phyloP scores from a whole-genome alignment of 225 moss, liverwort and hornwort species.

The Neckera pumila region DNA sequence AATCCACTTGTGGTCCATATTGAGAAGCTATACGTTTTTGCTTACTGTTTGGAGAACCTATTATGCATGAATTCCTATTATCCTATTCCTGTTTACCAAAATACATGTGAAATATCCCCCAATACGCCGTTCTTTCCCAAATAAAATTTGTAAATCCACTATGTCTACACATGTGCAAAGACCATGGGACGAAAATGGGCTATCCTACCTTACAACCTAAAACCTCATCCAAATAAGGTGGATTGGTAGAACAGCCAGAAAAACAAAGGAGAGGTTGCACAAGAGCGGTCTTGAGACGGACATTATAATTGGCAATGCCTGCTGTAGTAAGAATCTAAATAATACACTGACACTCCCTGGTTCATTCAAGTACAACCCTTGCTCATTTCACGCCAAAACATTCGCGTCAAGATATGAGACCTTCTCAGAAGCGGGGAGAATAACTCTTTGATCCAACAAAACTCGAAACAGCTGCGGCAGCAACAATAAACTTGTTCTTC shows the following conservation, averaged over 20 bases:
- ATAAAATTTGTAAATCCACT: background rate
- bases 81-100: too few species aligned
- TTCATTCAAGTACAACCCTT: background rate
- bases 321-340: background rate
- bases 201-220: background rate
- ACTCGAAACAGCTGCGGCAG: background rate
- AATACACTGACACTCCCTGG: background rate
- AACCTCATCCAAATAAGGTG: background rate
- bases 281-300: background rate
- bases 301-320: background rate
- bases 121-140: background rate
- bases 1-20: background rate
- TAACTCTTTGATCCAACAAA: background rate
- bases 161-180: background rate
- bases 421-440: background rate
- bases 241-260: background rate
- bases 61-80: background rate
- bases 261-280: background rate
- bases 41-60: background rate
- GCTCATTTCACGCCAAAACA: background rate
- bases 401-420: background rate
- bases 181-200: background rate
- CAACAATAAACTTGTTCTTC: background rate
- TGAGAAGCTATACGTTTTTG: background rate
- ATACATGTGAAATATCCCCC: too few species aligned